Base-by-base conservation (phyloP, 495 filamentous ascomycete genomes). In the Penicillium angulare region DNA sequence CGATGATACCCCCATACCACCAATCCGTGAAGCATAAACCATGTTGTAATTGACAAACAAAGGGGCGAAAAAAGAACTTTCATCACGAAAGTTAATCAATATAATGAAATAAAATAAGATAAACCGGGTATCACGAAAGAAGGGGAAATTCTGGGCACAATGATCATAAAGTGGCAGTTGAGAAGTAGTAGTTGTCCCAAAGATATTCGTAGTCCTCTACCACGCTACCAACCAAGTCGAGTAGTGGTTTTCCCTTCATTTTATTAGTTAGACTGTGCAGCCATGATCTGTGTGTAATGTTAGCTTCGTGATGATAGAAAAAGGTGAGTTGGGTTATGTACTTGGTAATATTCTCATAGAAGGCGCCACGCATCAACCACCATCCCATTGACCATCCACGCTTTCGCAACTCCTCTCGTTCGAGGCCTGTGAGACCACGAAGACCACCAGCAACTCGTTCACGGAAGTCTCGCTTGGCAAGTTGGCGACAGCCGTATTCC, bases 101-200 rank as follows among this genome's bases (percentile, higher is more conserved):
- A 6, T 15, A 10, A 46, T 18, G 13, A 35, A 8, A 22, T 7
- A 12, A 36, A 53, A 42, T 21, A 38, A 47, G 49, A 47, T 29
- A 60, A 50, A 10, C 32, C 42, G 58, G 60, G 52, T 66, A 64
- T 68, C 59, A 54, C 54, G 50, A 47, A 46, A 50, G 52, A 60
- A 55, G 16, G 31, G 38, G 35, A 42, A 26, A 26, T 13, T 36
- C 13, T 36, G 32, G n/a, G 27, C 36, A 23, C 32, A 24, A 39
- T 29, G 53, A 45, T 72, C 56, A 89, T 50, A 88, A 57, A 1
- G 85, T 89, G 20, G 85, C 81, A 9, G 85, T 87, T 9, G 84
- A 79, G 67, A 97, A 97, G 69, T 98, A 92, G 62, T 95, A 97
- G 44, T 95, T 88, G 71, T 97, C 92, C 93, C 93, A 98, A 13